phyloP scores from a whole-genome alignment of 2,329 filamentous ascomycete species.

The Alternaria brassicae region DNA sequence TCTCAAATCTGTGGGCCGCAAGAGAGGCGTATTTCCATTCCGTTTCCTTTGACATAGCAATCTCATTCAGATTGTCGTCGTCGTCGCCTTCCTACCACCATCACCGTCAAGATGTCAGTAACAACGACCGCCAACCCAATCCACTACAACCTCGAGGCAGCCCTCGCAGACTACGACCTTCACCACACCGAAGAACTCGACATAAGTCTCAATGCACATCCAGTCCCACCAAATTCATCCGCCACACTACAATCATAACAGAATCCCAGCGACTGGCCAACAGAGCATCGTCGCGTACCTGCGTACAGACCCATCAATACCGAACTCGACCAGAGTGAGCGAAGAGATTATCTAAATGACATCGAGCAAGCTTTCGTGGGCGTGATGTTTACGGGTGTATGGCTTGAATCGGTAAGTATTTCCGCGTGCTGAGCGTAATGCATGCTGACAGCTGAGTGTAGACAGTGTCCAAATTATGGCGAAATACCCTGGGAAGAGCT shows the following conservation, averaged over 20 bases:
- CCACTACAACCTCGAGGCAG: constrained; percentile 46
- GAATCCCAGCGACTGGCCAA: constrained; percentile 54
- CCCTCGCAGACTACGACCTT: constrained; percentile 58
- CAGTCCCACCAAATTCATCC: constrained; percentile 31
- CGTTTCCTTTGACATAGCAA: not conserved
- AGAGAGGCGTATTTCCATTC: not conserved
- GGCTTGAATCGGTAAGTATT: constrained; percentile 53
- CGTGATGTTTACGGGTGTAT: constrained; percentile 60
- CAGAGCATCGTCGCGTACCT: constrained; percentile 57
- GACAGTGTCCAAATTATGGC: constrained; percentile 57
- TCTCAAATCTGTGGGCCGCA: constrained; percentile 5
- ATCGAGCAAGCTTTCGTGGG: constrained; percentile 58
- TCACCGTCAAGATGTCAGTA: constrained; percentile 49
- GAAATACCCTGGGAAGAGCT: constrained; percentile 58
- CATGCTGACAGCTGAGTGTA: constrained; percentile 24
- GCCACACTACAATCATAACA: constrained; percentile 22
- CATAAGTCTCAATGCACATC: constrained; percentile 36
- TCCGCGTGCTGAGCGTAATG: too few relatives aligned
- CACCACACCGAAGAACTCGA: constrained; percentile 50
- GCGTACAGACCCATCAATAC: constrained; percentile 56
- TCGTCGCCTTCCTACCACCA: not conserved
- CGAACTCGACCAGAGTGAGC: constrained; percentile 51
- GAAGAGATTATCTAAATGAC: constrained; percentile 55
- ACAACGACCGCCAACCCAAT: constrained; percentile 54
- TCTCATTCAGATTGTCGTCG: not conserved